Base-by-base conservation (phyloP, 2,329 filamentous ascomycete genomes). In the Talaromyces amestolkiae region DNA sequence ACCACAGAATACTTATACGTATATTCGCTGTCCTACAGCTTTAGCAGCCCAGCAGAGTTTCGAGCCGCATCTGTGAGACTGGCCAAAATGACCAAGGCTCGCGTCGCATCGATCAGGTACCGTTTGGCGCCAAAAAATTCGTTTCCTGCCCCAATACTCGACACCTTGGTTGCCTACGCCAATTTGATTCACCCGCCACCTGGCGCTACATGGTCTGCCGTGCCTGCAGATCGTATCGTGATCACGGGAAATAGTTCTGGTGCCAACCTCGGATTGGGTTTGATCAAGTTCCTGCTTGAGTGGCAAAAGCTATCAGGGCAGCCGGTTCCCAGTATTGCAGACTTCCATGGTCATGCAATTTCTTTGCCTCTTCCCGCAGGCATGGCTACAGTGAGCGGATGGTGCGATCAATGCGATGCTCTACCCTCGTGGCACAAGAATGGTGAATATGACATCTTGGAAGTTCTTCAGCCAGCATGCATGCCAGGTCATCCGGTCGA, bases 391-490 rank as follows among this genome's bases (percentile, higher is more conserved):
- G 54, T 64, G 17, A 64, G 62, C 19, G 62, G 62, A 41, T 64
- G 62, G 62, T 64, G 62, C 19, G 62, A 59, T 49, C 62, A 45
- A 39, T 64, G 62, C 10, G 54, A 64, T 39, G 62, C 62, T 7
- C 37, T 64, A 13, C 54, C 62, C 13, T 64, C 62, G n/a, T 64
- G 54, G 62, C 62, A 64, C 35, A 35, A 10, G 13, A 64, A 59
- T 17, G 62, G 62, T 39, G 62, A 59, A 41, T 64, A 58, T 8
- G 62, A 59, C 8, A 64, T 64, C 10, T 13, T 64, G n/a, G 33
- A 31, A 15, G 62, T 64, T 22, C 62, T 64, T 10, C 62, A 64
- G 43, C 62, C 62, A n/a, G 62, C 62, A 27, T 64, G 54, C 54
- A 64, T 64, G 62, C 62, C 62, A n/a, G 35, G 45, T n/a, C 62